Evolutionary conservation across 148 eudicot genomes (phyloP), one percentile per base, ranked within the genome.

Genomic region (Silene uniflora): DNA sequence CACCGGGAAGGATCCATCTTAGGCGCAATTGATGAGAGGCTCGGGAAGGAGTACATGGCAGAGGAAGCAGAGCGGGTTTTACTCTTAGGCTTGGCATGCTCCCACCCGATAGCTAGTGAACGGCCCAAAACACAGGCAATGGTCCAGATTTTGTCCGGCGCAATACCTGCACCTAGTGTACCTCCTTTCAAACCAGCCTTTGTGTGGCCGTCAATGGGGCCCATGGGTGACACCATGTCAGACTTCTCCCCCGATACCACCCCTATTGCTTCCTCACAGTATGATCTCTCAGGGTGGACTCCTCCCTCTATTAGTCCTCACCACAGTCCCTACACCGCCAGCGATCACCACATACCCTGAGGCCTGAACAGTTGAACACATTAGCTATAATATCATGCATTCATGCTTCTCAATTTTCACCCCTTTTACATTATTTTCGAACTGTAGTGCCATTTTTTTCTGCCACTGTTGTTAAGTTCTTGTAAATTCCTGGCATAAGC

Each of bases 111-210:
- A 9, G 88, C 97, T 0, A 39, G 68, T 4, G 85, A 88, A 27
- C 85, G 98, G 81, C 97, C 97, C 4, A 85, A 81, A 69, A 85
- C 91, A 7, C 81, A 83, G 3, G 76, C 77, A 0, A 78, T 91
- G 11, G 60, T 83, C n/a, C 96, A 89, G 74, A 91, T 91, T n/a
- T 39, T 93, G 72, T 79, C 85, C 0, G 97, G 97, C 10, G 71
- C 86, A 4, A 65, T 81, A 63, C 69, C 87, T 0, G 81, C 71
- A 46, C 97, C 97, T 0, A 0, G 13, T 2, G 92, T 93, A 11
- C 97, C 91, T 12, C 86, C 86, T 0, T 80, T 87, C 77, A 91
- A 89, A 81, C 98, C 98, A 3, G 68, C 93, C 9, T 91, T 93
- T 27, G 76, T 88, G 32, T 91, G 92, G 98, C 90, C 92, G 0